phyloP scores from a whole-genome alignment of 2,329 filamentous ascomycete species.

The Sporothrix pallida region DNA sequence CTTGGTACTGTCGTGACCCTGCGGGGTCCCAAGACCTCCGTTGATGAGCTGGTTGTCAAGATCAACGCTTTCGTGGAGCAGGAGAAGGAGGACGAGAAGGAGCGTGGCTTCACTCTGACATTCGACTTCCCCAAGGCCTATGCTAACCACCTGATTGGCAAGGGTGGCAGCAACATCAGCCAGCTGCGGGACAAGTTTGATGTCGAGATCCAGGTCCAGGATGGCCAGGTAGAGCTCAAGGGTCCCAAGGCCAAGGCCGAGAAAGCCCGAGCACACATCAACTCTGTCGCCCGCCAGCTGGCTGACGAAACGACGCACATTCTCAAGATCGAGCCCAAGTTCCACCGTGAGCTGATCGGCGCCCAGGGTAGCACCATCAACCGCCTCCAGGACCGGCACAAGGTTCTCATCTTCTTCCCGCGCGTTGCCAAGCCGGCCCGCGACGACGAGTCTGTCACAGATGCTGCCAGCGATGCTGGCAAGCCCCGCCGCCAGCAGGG shows the following conservation, averaged over 20 bases:
- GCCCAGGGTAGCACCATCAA: conserved; percentile 87
- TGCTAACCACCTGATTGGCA: conserved; percentile 81
- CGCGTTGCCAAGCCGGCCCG: conserved; percentile 65
- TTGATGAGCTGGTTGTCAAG: conserved; percentile 74
- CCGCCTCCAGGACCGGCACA: conserved; percentile 88
- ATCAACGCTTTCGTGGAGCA: conserved; percentile 80
- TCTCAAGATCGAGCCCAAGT: conserved; percentile 91
- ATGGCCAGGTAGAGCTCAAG: conserved; percentile 94
- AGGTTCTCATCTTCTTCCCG: conserved; percentile 95
- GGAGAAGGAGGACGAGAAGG: conserved; percentile 90
- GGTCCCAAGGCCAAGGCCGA: conserved; percentile 95
- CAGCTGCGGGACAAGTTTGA: conserved; percentile 71
- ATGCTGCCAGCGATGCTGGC: conserved; percentile 70
- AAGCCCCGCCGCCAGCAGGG: conserved; percentile 74
- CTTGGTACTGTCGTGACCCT: conserved; percentile 69
- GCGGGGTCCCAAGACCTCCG: conserved; percentile 75
- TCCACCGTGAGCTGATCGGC: conserved; percentile 92
- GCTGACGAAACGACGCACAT: conserved; percentile 89
- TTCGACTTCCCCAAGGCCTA: conserved; percentile 97
- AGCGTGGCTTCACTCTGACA: conserved; percentile 81
- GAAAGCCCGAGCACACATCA: conserved; percentile 80
- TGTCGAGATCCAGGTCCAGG: conserved; percentile 83
- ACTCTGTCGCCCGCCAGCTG: conserved; percentile 76
- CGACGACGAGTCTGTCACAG: conserved; percentile 73
- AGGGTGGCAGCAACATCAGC: conserved; percentile 69